Conservation (phyloP, 208 protist genomes). For the Acanthamoeba triangularis region DNA sequence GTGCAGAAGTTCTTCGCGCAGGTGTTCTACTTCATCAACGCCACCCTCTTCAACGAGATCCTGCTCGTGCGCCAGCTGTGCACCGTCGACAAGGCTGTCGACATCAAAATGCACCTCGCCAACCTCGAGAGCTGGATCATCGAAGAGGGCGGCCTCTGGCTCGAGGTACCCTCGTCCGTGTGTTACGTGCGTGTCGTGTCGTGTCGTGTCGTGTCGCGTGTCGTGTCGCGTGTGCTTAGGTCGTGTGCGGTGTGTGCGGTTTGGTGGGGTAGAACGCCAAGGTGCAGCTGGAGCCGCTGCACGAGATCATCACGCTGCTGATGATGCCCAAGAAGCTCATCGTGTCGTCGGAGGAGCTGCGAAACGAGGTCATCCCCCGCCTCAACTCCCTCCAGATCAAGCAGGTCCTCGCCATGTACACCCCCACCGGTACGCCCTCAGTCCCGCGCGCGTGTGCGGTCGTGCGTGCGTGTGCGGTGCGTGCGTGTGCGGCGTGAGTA, state of each 20-base stretch:
- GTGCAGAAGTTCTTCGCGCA: constrained; percentile 69
- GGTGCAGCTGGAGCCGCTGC: constrained; percentile 43
- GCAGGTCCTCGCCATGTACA: constrained; percentile 78
- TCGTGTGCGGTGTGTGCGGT: not conserved
- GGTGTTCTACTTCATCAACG: constrained; percentile 74
- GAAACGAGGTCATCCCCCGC: constrained; percentile 43
- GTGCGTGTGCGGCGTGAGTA: not conserved
- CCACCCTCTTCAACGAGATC: constrained; percentile 75
- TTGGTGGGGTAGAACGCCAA: constrained; percentile 9
- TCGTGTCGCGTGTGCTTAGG: not conserved
- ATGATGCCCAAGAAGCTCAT: constrained; percentile 75
- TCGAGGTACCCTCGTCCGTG: not conserved
- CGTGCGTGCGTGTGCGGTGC: no score
- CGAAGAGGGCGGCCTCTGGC: constrained; percentile 69
- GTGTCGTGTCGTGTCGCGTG: not conserved
- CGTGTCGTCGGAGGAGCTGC: constrained; percentile 55
- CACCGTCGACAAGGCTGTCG: constrained; percentile 61
- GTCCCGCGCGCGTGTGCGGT: no score
- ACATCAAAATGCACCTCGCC: constrained; percentile 73
- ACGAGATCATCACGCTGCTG: constrained; percentile 67
- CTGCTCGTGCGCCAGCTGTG: constrained; percentile 49
- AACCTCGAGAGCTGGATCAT: constrained; percentile 65
- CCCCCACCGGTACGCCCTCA: constrained; percentile 13
- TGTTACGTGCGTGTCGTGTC: no score
- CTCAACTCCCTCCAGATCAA: constrained; percentile 74